Conservation (phyloP, 2,329 filamentous ascomycete species). For the Alternaria brassicicola region DNA sequence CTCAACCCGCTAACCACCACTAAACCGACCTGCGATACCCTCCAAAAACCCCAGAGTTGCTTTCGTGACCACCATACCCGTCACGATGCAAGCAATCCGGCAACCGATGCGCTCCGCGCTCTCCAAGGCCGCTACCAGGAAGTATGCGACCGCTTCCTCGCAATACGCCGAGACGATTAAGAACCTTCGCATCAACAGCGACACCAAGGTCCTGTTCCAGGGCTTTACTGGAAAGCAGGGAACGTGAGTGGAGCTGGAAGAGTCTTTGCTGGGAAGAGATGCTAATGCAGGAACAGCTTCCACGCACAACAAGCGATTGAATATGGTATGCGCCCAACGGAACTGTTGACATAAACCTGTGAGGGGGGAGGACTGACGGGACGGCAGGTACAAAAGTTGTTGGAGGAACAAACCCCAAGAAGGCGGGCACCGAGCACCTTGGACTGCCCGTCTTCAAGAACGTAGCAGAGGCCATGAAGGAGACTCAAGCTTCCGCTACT, state of each 20-base stretch:
- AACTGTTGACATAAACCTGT: constrained; percentile 19
- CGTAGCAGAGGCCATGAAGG: constrained; percentile 85
- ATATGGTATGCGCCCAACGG: constrained; percentile 71
- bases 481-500: constrained; percentile 88
- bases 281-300: constrained; percentile 68
- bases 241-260: constrained; percentile 58
- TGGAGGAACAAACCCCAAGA: constrained; percentile 98
- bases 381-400: constrained; percentile 88
- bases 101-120: constrained; percentile 73
- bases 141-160: constrained; percentile 75
- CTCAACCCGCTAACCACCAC: constrained; percentile 26
- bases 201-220: constrained; percentile 96
- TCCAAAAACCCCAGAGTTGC: constrained; percentile 22
- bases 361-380: constrained; percentile 37
- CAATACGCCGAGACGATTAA: constrained; percentile 55
- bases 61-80: constrained; percentile 35
- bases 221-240: constrained; percentile 97
- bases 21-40: constrained; percentile 23
- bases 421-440: constrained; percentile 89
- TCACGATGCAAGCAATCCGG: constrained; percentile 83
- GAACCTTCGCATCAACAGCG: constrained; percentile 90
- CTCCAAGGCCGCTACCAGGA: constrained; percentile 70
- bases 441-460: constrained; percentile 91
- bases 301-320: constrained; percentile 97
- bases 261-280: not conserved